Base-by-base conservation (phyloP, 139 green algal genomes). In the Tetradesmus lagerheimii region DNA sequence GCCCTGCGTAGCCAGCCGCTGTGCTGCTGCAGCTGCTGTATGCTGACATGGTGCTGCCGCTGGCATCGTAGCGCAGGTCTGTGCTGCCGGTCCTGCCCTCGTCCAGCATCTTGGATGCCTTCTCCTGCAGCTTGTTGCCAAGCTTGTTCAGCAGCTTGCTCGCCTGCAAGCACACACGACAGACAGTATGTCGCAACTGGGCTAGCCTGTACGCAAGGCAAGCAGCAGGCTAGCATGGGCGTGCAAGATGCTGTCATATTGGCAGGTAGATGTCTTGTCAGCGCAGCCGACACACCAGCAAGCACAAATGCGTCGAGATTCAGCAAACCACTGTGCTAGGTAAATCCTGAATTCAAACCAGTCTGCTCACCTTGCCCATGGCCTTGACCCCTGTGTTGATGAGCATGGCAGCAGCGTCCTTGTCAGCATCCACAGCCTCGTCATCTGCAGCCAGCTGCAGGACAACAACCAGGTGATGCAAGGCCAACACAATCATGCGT, bases 111-210 rank as follows among this genome's bases (percentile, higher is more conserved):
- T 91, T 95, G 75, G 92, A 39, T 18, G 77, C 91, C 57, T 71
- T 71, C 57, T 71, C 57, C 57, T 71, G 57, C 4, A 95, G 35
- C 77, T 91, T 91, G 45, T 92, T 92, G 78, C 91, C 90, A 62
- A 96, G 90, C 90, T 94, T 95, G 76, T 89, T 90, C 4, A 96
- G 41, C 64, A 91, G 85, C 64, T 91, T 92, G 88, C 93, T 90
- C 43, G 95, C 89, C 90, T 94, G 93, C 47, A 35, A 34, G 25
- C 57, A 71, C 57, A 71, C 23, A 8, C 57, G 18, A 38, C 47
- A 85, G 79, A 41, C 20, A 16, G 41, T 38, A 57, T 15, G 18
- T 31, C 16, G 39, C 35, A 11, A 31, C 34, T 8, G 29, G 25
- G 3, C 64, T n/a, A 31, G 27, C 5, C 41, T 25, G 14, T 41